Evolutionary conservation across 192 early-diverging fungal genomes (phyloP).

Genomic region (Lunasporangiospora selenospora): DNA sequence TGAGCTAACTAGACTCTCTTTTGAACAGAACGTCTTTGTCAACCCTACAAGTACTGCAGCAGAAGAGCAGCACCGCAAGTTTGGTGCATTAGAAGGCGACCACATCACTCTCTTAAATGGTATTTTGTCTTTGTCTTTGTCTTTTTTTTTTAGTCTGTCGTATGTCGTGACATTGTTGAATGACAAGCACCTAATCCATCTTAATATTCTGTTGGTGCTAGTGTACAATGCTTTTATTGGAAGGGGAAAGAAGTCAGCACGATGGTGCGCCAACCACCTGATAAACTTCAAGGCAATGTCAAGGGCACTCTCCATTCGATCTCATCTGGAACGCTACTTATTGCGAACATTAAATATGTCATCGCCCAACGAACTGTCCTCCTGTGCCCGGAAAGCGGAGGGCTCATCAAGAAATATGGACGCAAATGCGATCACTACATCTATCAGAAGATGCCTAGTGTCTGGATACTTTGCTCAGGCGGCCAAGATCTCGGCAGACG

Average conservation of each 20-base stretch:
- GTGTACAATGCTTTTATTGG: slow-evolving; percentile 82
- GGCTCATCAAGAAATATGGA: slow-evolving; percentile 37
- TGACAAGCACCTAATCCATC: neutral
- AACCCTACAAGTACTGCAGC: slow-evolving; percentile 34
- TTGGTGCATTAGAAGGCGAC: slow-evolving; percentile 81
- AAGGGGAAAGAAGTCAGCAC: slow-evolving; percentile 55
- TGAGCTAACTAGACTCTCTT: too few relatives aligned
- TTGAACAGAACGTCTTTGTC: slow-evolving; percentile 60
- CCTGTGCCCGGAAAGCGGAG: slow-evolving; percentile 46
- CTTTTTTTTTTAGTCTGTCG: neutral
- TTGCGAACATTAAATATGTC: slow-evolving; percentile 34
- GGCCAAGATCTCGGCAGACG: slow-evolving; percentile 70
- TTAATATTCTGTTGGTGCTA: slow-evolving; percentile 46
- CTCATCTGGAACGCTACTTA: slow-evolving; percentile 85
- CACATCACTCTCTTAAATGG: slow-evolving; percentile 62
- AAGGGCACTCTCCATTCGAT: slow-evolving; percentile 83
- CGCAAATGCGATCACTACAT: neutral
- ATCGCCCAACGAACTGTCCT: slow-evolving; percentile 25
- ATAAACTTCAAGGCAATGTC: slow-evolving; percentile 82
- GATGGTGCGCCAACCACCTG: slow-evolving; percentile 89
- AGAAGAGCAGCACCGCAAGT: slow-evolving; percentile 68
- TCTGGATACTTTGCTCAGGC: slow-evolving; percentile 82
- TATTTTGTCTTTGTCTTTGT: neutral
- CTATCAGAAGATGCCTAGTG: slow-evolving; percentile 72
- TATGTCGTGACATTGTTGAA: slow-evolving; percentile 6